phyloP scores from a whole-genome alignment of 2,329 filamentous ascomycete species.

The Fusarium sp. region DNA sequence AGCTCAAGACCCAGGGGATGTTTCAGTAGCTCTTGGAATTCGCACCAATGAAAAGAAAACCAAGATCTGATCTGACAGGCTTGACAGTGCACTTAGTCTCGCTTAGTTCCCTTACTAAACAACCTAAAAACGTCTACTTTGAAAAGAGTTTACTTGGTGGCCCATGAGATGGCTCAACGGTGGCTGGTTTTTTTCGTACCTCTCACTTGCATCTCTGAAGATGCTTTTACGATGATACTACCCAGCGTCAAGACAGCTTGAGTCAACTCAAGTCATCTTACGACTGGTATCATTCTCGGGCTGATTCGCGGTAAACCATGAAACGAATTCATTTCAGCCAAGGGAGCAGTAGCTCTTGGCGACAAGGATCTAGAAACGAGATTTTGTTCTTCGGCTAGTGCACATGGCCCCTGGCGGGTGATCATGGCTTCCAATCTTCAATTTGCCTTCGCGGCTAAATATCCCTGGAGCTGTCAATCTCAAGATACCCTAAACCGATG shows the following conservation, averaged over 20 bases:
- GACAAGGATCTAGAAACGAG: constrained; percentile 15
- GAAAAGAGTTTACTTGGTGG: background rate
- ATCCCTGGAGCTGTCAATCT: constrained; percentile 9
- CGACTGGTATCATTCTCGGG: background rate
- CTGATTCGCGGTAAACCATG: constrained; percentile 5
- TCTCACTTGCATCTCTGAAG: background rate
- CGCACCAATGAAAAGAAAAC: constrained; percentile 16
- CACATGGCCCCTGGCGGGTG: constrained; percentile 12
- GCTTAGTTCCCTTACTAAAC: constrained; percentile 2
- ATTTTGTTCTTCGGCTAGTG: background rate
- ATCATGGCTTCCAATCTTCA: constrained; percentile 19
- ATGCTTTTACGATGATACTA: background rate
- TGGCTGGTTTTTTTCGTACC: background rate
- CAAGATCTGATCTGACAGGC: background rate
- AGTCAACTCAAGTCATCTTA: background rate
- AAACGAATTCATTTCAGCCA: constrained; percentile 25
- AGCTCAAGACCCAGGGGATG: constrained; percentile 4
- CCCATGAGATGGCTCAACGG: too few species aligned
- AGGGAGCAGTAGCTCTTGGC: constrained; percentile 14
- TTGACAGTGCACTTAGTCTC: background rate
- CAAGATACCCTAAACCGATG: background rate
- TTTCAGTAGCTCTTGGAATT: constrained; percentile 12
- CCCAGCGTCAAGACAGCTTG: too few species aligned
- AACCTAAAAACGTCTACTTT: constrained; percentile 13
- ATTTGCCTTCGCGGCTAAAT: constrained; percentile 1